Conservation (phyloP, 2,329 filamentous ascomycete genomes). For the Alternaria solani region DNA sequence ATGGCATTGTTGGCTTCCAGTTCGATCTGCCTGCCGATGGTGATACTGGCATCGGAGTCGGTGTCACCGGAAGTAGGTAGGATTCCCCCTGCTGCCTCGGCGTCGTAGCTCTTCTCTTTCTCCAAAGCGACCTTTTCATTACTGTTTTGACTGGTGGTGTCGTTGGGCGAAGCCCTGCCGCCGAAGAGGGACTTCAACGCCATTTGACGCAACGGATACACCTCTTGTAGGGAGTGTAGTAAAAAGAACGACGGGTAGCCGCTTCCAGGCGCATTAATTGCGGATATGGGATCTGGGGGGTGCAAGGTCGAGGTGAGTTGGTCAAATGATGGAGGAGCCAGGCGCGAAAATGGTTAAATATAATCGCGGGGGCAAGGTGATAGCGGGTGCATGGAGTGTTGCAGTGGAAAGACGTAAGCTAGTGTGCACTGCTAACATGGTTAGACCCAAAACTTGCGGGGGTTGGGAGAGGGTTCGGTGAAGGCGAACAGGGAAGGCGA, state of each 20-base stretch:
- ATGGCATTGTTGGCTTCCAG: slow-evolving; percentile 80
- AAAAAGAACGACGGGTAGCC: slow-evolving; percentile 46
- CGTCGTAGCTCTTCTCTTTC: slow-evolving; percentile 35
- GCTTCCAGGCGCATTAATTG: slow-evolving; percentile 52
- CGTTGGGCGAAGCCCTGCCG: slow-evolving; percentile 28
- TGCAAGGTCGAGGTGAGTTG: slow-evolving; percentile 2
- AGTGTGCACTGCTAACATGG: slow-evolving; percentile 4
- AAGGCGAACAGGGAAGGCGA: slow-evolving; percentile 23
- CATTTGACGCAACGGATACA: slow-evolving; percentile 61
- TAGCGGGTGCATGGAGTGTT: slow-evolving; percentile 10
- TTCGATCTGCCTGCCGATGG: slow-evolving; percentile 73
- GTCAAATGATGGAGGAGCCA: slow-evolving; percentile 1
- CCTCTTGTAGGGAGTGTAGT: slow-evolving; percentile 52
- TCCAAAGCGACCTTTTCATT: slow-evolving; percentile 26
- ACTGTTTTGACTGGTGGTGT: slow-evolving; percentile 24
- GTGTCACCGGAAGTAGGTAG: slow-evolving; percentile 43
- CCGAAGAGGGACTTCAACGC: slow-evolving; percentile 53
- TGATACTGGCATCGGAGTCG: slow-evolving; percentile 53
- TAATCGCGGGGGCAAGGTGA: slow-evolving; percentile 14
- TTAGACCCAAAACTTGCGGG: slow-evolving; percentile 24
- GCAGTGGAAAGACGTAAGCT: slow-evolving; percentile 6
- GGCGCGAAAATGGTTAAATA: slow-evolving; percentile 19
- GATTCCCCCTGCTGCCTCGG: slow-evolving; percentile 48
- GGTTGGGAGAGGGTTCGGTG: slow-evolving; percentile 24
- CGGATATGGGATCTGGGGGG: slow-evolving; percentile 9